These are phyloP conservation scores for Moricandia moricandioides DNA, from an alignment of 345 rosid species.

Conservation along the genomic window DNA sequence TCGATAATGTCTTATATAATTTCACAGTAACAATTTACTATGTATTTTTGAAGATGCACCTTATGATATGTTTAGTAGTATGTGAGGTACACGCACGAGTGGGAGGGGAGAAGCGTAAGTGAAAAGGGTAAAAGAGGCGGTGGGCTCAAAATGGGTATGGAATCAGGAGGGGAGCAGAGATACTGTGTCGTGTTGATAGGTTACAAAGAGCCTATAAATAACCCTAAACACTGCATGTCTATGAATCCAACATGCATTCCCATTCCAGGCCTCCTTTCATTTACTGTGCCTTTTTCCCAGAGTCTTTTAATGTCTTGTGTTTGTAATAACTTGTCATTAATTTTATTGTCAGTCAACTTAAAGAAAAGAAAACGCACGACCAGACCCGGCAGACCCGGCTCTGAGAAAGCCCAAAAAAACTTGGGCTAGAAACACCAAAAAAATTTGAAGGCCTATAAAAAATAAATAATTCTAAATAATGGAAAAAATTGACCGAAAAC, in stretches of 20 bases:
- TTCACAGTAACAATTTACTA: no score
- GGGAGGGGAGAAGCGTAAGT: background rate
- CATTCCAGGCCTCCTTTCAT: slow-evolving; percentile 19
- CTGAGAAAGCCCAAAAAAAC: no score
- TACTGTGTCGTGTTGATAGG: slow-evolving; percentile 35
- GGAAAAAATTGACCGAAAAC: no score
- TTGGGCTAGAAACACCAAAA: no score
- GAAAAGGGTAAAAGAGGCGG: slow-evolving; percentile 15
- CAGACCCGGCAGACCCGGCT: no score
- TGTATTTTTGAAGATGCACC: background rate
- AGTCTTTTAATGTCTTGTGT: background rate
- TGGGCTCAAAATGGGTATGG: slow-evolving; percentile 37
- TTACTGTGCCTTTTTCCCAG: slow-evolving; percentile 32
- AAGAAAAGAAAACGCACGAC: no score
- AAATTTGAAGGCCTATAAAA: no score
- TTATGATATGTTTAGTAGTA: background rate
- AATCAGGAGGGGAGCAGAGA: slow-evolving; percentile 32
- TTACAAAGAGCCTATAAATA: slow-evolving; percentile 14
- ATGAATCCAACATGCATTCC: slow-evolving; percentile 33
- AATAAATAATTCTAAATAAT: no score
- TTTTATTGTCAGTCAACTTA: no score
- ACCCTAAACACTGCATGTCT: slow-evolving; percentile 38
- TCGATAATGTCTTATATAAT: no score
- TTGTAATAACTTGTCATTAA: no score
- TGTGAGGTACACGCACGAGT: background rate